These are phyloP conservation scores for Acer negundo DNA, from an alignment of 345 rosid species.

Conservation along the genomic window DNA sequence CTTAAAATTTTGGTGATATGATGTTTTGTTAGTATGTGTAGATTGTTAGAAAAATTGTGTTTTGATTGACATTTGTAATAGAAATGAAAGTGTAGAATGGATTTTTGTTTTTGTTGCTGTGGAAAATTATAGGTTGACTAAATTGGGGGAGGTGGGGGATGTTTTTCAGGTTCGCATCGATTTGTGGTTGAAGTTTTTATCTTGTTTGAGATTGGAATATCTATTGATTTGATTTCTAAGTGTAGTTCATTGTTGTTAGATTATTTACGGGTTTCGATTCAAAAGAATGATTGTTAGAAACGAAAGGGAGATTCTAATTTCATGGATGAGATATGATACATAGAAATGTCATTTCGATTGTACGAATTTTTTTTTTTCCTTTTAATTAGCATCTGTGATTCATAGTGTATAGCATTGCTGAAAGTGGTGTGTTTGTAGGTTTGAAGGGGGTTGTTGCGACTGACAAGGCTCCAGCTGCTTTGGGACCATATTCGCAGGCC, in stretches of 20 bases:
- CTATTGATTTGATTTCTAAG: not conserved
- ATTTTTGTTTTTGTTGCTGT: no score
- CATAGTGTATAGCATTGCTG: not conserved
- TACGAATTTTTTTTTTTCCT: not conserved
- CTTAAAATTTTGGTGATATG: not conserved
- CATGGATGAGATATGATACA: not conserved
- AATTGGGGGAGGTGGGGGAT: no score
- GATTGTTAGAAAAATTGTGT: not conserved
- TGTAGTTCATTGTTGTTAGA: not conserved
- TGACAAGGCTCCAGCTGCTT: conserved; percentile 89
- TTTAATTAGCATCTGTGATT: not conserved
- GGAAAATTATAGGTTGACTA: no score
- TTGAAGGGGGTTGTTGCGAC: conserved; percentile 71
- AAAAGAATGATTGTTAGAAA: not conserved
- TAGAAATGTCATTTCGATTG: not conserved
- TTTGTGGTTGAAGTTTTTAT: no score
- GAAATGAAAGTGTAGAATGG: not conserved
- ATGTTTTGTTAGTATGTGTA: not conserved
- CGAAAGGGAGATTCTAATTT: no score
- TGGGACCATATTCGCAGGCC: conserved; percentile 95
- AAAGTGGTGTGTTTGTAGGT: conserved; percentile 38
- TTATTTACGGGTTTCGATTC: not conserved
- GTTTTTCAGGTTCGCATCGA: no score
- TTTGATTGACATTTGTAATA: not conserved
- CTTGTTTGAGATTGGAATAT: no score